A percentile compares a stretch with the other conserved stretches of the same genome.
Conservation (phyloP, 2,329 filamentous ascomycete genomes). For the Didymella lethalis region DNA sequence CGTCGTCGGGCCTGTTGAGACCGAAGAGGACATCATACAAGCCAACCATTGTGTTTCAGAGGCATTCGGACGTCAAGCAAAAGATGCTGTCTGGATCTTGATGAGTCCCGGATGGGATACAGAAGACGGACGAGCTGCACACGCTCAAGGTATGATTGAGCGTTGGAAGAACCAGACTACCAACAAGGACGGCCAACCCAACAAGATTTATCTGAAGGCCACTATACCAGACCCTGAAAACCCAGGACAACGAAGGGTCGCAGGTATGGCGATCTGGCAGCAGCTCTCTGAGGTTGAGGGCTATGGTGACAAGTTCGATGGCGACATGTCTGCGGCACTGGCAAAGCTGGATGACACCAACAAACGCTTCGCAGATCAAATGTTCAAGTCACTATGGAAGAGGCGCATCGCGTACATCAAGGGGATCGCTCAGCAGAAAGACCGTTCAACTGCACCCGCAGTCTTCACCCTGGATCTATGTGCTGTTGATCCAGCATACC, state of each 20-base stretch:
- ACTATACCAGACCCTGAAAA: slow-evolving; percentile 53
- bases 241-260: slow-evolving; percentile 48
- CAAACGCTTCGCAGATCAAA: slow-evolving; percentile 58
- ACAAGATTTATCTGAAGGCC: slow-evolving; percentile 64
- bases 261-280: slow-evolving; percentile 64
- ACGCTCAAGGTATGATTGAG: slow-evolving; percentile 51
- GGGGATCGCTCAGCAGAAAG: slow-evolving; percentile 47
- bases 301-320: slow-evolving; percentile 53
- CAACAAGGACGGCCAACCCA: slow-evolving; percentile 57
- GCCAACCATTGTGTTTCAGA: slow-evolving; percentile 47
- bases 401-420: slow-evolving; percentile 48
- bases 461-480: slow-evolving; percentile 57
- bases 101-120: slow-evolving; percentile 66
- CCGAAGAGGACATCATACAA: slow-evolving; percentile 35
- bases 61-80: slow-evolving; percentile 61
- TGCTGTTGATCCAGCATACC: slow-evolving; percentile 62
- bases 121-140: slow-evolving; percentile 52
- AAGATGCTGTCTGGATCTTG: slow-evolving; percentile 61
- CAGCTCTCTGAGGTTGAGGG: slow-evolving; percentile 61
- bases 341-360: slow-evolving; percentile 54
- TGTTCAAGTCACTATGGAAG: slow-evolving; percentile 55
- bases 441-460: slow-evolving; percentile 51
- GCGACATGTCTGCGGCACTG: slow-evolving; percentile 34
- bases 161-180: slow-evolving; percentile 54
- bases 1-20: slow-evolving; percentile 30